Conservation (phyloP, 2,329 filamentous ascomycete genomes). For the Hirsutella thompsonii region DNA sequence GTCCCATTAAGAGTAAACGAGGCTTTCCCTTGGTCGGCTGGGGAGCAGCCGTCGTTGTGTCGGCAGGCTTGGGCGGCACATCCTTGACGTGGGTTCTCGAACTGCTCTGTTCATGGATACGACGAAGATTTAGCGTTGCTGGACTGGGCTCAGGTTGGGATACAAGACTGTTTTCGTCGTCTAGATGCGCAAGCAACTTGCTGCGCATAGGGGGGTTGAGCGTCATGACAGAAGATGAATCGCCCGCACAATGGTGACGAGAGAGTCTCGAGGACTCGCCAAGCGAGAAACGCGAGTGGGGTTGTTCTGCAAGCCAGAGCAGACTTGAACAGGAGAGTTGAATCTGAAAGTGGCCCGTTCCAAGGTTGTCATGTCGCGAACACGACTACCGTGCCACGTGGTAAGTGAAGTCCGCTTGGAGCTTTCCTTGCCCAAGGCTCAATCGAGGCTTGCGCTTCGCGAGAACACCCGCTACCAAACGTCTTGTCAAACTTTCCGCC, state of each 20-base stretch:
- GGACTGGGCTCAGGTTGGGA: constrained; percentile 28
- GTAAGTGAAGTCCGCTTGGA: not conserved
- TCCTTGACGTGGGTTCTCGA: constrained; percentile 36
- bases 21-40: constrained; percentile 56
- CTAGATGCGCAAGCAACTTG: constrained; percentile 11
- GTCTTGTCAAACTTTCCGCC: no score
- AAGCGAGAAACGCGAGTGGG: not conserved
- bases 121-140: constrained; percentile 51
- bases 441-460: not conserved
- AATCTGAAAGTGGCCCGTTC: not conserved
- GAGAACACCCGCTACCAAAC: not conserved
- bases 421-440: not conserved
- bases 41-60: constrained; percentile 30
- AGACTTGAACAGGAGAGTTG: not conserved
- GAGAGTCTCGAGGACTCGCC: not conserved
- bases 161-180: constrained; percentile 14
- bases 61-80: constrained; percentile 26
- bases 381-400: not conserved
- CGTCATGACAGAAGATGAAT: constrained; percentile 13
- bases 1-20: constrained; percentile 83
- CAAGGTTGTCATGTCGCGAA: no score
- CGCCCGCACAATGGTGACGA: not conserved
- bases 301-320: not conserved
- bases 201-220: constrained; percentile 18
- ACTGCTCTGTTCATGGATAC: constrained; percentile 48